Base-by-base conservation (phyloP, 1,284 basidiomycete genomes). In the Mycena sp. region DNA sequence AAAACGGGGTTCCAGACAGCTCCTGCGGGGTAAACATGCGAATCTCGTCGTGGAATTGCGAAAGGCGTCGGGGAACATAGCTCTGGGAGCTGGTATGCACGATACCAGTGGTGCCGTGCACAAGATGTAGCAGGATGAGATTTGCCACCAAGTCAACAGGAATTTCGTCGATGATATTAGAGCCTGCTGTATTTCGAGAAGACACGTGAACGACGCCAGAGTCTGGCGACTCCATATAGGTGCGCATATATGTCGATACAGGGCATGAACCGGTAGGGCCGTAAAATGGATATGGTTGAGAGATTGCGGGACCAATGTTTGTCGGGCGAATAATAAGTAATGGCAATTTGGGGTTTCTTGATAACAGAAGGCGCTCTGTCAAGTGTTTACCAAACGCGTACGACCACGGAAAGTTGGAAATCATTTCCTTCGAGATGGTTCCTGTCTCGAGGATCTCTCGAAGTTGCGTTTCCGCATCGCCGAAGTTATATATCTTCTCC, bases 141-240 rank as follows among this genome's bases (percentile, higher is more conserved):
- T 57, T 57, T 6, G 55, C 55, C 4, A 41, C 46, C 23, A 48
- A 10, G 23, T 56, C 43, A 6, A 56, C 55, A 1, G 55, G 55
- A n/a, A 49, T 48, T 37, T 58, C 55, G 9, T 58, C 55, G 6
- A 58, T 25, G 45, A 49, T 49, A 17, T 58, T 58, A 4, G 35
- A 10, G 32, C 55, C 55, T 4, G 45, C 11, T 1, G n/a, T 4
- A 16, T 58, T 3, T 2, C n/a, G 3, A 1, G 26, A 28, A 4
- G 55, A 26, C 19, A 58, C 45, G 26, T 49, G 26, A 9, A 58
- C 5, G 19, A 58, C 37, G 5, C 55, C 45, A 2, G 55, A 58
- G 37, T 58, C 45, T 35, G 32, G 32, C 9, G 9, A 14, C 7
- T 7, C 14, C 9, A 35, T 9, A 14, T 35, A 35, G 9, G 7